Percentiles rank a stretch among this genome's conserved stretches.
These are phyloP conservation scores for Rhododendron mucronatum DNA, from an alignment of 148 eudicot genomes.

Conservation along the genomic window DNA sequence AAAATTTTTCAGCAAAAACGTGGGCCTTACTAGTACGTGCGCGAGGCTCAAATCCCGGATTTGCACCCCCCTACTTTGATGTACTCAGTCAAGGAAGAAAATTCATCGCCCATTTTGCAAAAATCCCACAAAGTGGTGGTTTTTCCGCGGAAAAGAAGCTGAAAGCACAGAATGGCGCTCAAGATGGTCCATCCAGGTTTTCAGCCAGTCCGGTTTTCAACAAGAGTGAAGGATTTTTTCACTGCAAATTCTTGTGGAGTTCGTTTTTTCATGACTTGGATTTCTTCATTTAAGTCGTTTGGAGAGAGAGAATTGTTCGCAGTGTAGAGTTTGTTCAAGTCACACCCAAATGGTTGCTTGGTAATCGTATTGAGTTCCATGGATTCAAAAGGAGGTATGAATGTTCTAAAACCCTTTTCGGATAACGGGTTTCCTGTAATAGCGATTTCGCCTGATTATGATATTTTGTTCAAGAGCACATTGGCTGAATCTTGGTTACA, in stretches of 20 bases:
- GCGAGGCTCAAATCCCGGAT: no score
- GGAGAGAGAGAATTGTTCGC: constrained; percentile 49
- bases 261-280: constrained; percentile 89
- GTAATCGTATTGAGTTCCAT: constrained; percentile 59
- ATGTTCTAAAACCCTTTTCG: constrained; percentile 47
- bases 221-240: constrained; percentile 45
- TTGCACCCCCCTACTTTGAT: constrained; percentile 10
- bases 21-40: no score
- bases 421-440: constrained; percentile 34
- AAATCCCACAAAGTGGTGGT: not conserved
- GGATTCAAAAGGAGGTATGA: constrained; percentile 43
- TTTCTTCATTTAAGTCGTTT: constrained; percentile 53
- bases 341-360: constrained; percentile 63
- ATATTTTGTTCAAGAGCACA: constrained; percentile 55
- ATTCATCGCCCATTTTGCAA: not conserved
- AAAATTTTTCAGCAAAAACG: no score
- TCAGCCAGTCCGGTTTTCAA: constrained; percentile 27
- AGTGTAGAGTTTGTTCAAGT: constrained; percentile 64
- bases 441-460: constrained; percentile 61
- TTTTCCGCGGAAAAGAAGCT: constrained; percentile 2
- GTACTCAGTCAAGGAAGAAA: constrained; percentile 15
- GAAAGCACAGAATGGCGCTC: constrained; percentile 3
- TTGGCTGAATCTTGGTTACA: constrained; percentile 52
- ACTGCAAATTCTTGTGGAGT: constrained; percentile 33
- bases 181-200: constrained; percentile 15